Base-by-base conservation (phyloP, 2,329 filamentous ascomycete genomes). In the Arthroderma sp. region DNA sequence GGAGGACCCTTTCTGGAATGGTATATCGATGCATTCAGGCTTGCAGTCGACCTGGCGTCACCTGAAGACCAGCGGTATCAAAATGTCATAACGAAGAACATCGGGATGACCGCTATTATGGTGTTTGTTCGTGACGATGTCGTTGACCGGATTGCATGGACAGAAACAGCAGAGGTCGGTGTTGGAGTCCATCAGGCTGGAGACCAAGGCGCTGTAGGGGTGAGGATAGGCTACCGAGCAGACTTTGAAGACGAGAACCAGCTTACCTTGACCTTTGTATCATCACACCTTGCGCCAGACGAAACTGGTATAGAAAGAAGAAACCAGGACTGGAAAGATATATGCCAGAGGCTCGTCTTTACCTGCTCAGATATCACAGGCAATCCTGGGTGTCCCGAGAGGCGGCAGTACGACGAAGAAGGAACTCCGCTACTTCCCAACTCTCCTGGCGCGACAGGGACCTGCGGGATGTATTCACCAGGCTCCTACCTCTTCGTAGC, bases 161-260 rank as follows among this genome's bases (percentile, higher is more conserved):
- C 93, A n/a, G 81, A 88, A 62, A 84, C 82, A n/a, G 88, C 86
- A 1, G 87, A 87, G 56, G 85, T 90, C 1, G 91, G 93, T 0
- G 86, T 96, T 53, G 93, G 93, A 0, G 71, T 90, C 0, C 85
- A 84, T 58, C 86, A 91, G 54, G 93, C 95, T 86, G 93, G 90
- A 15, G 96, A 96, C 71, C 98, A 98, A 73, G 93, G 91, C 31
- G 91, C 90, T 2, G 86, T 95, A 0, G 93, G 86, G 0, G 77
- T 91, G 60, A 79, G 90, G 35, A 72, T 93, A 44, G 78, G 82
- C 13, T 85, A 88, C 65, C 66, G 71, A 17, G 43, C n/a, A 4
- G 67, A 67, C 35, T 67, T 62, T 4, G 67, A 70, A 13, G 64
- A 64, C 3, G 73, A 75, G 41, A 69, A 74, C 53, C 74, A 74